A percentile compares a stretch with the other conserved stretches of the same genome.
Evolutionary conservation across 345 rosid species (phyloP).

Genomic region (Syzygium aqueum): DNA sequence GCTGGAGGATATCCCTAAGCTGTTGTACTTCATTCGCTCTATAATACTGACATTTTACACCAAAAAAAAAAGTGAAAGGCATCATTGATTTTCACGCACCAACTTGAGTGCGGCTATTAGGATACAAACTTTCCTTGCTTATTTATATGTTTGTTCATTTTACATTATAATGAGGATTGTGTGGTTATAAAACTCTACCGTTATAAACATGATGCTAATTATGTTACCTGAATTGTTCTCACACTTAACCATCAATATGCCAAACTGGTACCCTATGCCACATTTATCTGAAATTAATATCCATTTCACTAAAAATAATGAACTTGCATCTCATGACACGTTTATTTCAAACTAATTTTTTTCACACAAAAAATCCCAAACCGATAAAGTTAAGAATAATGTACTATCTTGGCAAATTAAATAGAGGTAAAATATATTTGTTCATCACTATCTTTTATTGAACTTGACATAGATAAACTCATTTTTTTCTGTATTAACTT

Average conservation of each 20-base stretch:
- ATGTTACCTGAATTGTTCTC: not conserved
- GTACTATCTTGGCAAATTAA: no score
- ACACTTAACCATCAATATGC: not conserved
- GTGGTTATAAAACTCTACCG: not conserved
- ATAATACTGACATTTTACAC: no score
- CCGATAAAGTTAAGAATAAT: no score
- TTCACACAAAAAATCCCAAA: no score
- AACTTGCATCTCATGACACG: not conserved
- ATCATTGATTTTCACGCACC: not conserved
- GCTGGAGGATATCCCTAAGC: no score
- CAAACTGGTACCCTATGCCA: not conserved
- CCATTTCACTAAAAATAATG: not conserved
- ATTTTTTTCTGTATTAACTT: no score
- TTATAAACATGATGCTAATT: not conserved
- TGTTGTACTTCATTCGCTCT: no score
- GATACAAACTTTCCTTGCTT: not conserved
- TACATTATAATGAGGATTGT: not conserved
- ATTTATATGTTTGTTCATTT: no score
- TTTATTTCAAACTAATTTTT: not conserved
- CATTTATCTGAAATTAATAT: no score
- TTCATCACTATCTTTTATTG: not conserved
- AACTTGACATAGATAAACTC: not conserved
- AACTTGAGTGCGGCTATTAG: not conserved
- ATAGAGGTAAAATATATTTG: no score
- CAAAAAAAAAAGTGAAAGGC: no score